Conservation (phyloP, 805 yeast species). For the Kazachstania martiniae region DNA sequence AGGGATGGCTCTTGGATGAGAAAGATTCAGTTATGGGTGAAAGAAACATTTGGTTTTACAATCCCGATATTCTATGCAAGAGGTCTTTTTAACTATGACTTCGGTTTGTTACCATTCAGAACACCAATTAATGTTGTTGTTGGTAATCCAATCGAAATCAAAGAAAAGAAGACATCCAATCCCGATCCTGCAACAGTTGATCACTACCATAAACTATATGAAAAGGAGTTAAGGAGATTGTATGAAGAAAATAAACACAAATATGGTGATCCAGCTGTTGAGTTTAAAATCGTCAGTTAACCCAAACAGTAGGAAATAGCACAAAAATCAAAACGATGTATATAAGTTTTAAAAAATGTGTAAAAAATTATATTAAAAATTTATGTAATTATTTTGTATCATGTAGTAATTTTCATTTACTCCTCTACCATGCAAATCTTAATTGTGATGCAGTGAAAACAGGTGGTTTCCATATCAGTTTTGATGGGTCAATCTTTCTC, state of each 20-base stretch:
- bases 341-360: too few relatives aligned
- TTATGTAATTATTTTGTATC: too few relatives aligned
- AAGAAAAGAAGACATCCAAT: slow-evolving; percentile 35
- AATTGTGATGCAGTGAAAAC: slow-evolving; percentile 88
- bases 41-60: slow-evolving; percentile 67
- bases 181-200: slow-evolving; percentile 45
- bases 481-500: slow-evolving; percentile 62
- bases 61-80: slow-evolving; percentile 86
- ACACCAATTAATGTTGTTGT: slow-evolving; percentile 67
- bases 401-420: too few relatives aligned
- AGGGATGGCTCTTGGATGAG: slow-evolving; percentile 36
- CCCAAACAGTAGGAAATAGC: too few relatives aligned
- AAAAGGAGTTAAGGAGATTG: slow-evolving; percentile 48
- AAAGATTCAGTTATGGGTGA: slow-evolving; percentile 60
- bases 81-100: slow-evolving; percentile 85
- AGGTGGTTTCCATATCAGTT: slow-evolving; percentile 88
- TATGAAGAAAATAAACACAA: slow-evolving; percentile 56
- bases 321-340: too few relatives aligned
- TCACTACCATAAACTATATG: slow-evolving; percentile 61
- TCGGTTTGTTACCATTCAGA: slow-evolving; percentile 82
- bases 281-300: slow-evolving; percentile 21
- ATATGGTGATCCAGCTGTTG: slow-evolving; percentile 27
- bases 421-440: slow-evolving; percentile 77
- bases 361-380: too few relatives aligned
- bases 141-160: slow-evolving; percentile 53